Evolutionary conservation across 129 eudicot genomes (phyloP).

Genomic region (Centella asiatica): DNA sequence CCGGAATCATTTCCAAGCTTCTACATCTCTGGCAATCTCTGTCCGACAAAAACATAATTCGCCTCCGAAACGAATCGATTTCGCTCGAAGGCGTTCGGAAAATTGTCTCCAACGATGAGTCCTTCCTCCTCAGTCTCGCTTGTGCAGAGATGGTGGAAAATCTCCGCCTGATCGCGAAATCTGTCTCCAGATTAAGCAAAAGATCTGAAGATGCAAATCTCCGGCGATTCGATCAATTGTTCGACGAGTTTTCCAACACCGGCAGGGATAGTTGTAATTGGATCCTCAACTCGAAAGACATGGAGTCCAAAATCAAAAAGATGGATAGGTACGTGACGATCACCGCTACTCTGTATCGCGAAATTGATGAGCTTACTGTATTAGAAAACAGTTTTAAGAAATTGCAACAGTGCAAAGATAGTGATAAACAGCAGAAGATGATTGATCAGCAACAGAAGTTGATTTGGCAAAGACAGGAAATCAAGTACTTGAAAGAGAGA

Average conservation of each 20-base stretch:
- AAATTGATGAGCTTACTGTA: slow-evolving; percentile 46
- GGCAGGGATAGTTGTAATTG: slow-evolving; percentile 51
- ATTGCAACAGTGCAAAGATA: slow-evolving; percentile 18
- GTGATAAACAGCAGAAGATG: slow-evolving; percentile 8
- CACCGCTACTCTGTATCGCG: slow-evolving; percentile 40
- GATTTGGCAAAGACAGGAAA: slow-evolving; percentile 67
- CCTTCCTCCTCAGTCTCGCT: slow-evolving; percentile 56
- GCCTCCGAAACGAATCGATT: slow-evolving; percentile 49
- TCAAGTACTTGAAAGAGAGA: slow-evolving; percentile 57
- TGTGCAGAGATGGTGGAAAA: slow-evolving; percentile 74
- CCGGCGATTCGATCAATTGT: slow-evolving; percentile 26
- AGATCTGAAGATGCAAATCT: slow-evolving; percentile 42
- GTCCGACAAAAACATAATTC: slow-evolving; percentile 46
- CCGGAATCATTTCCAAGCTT: slow-evolving; percentile 69
- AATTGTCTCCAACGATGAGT: slow-evolving; percentile 73
- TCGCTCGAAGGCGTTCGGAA: slow-evolving; percentile 70
- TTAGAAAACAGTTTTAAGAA: slow-evolving; percentile 46
- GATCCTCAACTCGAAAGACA: slow-evolving; percentile 45
- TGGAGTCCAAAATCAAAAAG: slow-evolving; percentile 49
- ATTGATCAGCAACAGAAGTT: slow-evolving; percentile 53
- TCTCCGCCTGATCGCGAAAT: slow-evolving; percentile 36
- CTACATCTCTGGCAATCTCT: slow-evolving; percentile 57
- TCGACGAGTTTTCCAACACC: slow-evolving; percentile 49
- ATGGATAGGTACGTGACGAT: slow-evolving; percentile 41
- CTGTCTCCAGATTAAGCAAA: slow-evolving; percentile 46